Evolutionary conservation across 768 basidiomycete species (phyloP).

Genomic region (Butyriboletus loyo): DNA sequence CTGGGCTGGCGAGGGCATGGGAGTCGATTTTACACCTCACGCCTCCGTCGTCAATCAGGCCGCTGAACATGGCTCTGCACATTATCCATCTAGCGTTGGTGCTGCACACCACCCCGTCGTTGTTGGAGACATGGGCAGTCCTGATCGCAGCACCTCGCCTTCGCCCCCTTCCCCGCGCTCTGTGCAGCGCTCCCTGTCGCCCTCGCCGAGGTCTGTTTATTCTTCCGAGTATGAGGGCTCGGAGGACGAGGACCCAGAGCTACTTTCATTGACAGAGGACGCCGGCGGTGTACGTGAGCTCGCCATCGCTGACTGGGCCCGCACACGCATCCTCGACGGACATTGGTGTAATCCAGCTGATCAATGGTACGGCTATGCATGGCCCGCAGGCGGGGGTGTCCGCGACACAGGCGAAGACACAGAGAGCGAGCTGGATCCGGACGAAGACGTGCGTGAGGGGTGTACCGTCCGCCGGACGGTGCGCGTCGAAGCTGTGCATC

Average conservation of each 20-base stretch:
- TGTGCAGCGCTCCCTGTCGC: slow-evolving; percentile 28
- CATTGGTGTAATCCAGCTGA: slow-evolving; percentile 76
- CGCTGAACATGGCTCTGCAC: slow-evolving; percentile 6
- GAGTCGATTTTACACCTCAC: slow-evolving; percentile 28
- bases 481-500: slow-evolving; percentile 37
- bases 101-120: slow-evolving; percentile 1
- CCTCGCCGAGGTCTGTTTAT: slow-evolving; percentile 29
- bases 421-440: slow-evolving; percentile 27
- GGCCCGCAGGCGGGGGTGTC: slow-evolving; percentile 38
- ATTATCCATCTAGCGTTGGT: slow-evolving; percentile 6
- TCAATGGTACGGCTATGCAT: slow-evolving; percentile 51
- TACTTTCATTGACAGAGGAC: slow-evolving; percentile 45
- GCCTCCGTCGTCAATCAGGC: slow-evolving; percentile 10
- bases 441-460: slow-evolving; percentile 19
- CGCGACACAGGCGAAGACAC: slow-evolving; percentile 25
- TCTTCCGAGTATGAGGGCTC: slow-evolving; percentile 34
- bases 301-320: slow-evolving; percentile 70
- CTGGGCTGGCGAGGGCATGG: slow-evolving; percentile 38
- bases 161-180: slow-evolving; percentile 27
- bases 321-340: slow-evolving; percentile 69
- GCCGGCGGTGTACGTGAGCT: slow-evolving; percentile 46
- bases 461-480: slow-evolving; percentile 16
- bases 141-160: slow-evolving; percentile 25
- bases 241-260: slow-evolving; percentile 44
- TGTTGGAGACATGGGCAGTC: slow-evolving; percentile 11